Percentiles rank a stretch among this genome's conserved stretches.
phyloP scores from a whole-genome alignment of 2,329 filamentous ascomycete species.

The Lasiodiplodia theobromae region DNA sequence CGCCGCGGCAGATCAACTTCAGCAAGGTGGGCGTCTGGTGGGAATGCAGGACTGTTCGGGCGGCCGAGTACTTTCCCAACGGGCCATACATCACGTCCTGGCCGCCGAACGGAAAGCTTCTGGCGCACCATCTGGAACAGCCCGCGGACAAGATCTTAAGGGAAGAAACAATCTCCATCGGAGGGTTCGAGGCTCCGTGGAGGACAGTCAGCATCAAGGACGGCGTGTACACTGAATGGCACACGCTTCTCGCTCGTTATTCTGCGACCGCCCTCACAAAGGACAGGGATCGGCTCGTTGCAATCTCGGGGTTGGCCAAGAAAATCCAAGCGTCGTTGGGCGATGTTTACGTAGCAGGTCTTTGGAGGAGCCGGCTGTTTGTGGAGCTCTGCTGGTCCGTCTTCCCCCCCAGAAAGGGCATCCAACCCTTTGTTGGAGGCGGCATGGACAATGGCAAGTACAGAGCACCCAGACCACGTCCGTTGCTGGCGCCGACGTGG shows the following conservation, averaged over 20 bases:
- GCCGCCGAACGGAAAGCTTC: background rate
- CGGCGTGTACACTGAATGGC: background rate
- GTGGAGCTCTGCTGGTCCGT: background rate
- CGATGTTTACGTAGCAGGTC: background rate
- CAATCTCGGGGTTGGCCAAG: background rate
- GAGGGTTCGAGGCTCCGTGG: too few species aligned
- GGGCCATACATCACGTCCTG: background rate
- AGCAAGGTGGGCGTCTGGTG: background rate
- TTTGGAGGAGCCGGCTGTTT: background rate
- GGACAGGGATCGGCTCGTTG: background rate
- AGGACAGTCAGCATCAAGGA: background rate
- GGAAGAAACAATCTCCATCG: too few species aligned
- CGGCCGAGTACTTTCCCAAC: background rate
- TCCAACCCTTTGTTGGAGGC: too few species aligned
- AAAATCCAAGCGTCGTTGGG: background rate
- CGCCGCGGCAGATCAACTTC: background rate
- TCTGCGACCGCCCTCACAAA: background rate
- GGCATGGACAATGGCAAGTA: too few species aligned
- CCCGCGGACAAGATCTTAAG: too few species aligned
- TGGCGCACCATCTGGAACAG: background rate
- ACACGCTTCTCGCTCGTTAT: background rate
- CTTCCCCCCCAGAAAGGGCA: too few species aligned
- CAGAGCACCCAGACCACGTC: background rate
- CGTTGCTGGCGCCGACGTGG: background rate
- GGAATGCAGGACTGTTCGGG: background rate